Conservation (phyloP, 1,284 basidiomycete genomes). For the Phellopilus nigrolimitatus region DNA sequence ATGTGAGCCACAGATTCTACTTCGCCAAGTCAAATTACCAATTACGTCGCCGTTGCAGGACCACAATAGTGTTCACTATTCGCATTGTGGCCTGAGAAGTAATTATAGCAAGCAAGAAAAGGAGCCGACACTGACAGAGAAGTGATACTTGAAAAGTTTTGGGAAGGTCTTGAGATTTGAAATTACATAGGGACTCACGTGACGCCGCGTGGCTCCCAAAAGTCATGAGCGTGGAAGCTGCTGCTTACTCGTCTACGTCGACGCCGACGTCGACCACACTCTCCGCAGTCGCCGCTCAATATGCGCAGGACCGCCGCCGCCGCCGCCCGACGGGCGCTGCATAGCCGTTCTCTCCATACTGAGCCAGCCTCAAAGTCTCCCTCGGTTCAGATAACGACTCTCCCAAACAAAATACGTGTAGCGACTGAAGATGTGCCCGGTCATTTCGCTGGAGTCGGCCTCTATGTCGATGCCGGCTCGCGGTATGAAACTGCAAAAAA, state of each 20-base stretch:
- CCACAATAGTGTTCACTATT: too few relatives aligned
- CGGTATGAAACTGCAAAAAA: constrained; percentile 81
- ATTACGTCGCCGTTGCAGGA: too few relatives aligned
- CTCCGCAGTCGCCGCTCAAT: neutral
- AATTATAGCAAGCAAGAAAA: too few relatives aligned
- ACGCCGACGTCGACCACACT: neutral
- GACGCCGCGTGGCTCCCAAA: too few relatives aligned
- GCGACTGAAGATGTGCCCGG: constrained; percentile 90
- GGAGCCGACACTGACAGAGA: too few relatives aligned
- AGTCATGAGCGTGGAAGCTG: neutral
- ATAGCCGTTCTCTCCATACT: constrained; percentile 9
- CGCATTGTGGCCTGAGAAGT: too few relatives aligned
- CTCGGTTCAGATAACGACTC: constrained; percentile 66
- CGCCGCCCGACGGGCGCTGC: constrained; percentile 9
- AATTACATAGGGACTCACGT: too few relatives aligned
- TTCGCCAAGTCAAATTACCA: too few relatives aligned
- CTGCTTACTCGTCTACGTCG: too few relatives aligned
- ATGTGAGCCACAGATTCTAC: too few relatives aligned
- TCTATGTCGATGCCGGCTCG: constrained; percentile 92
- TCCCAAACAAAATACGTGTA: constrained; percentile 90
- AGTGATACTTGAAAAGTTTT: too few relatives aligned
- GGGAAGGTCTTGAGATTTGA: too few relatives aligned
- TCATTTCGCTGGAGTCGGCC: constrained; percentile 91
- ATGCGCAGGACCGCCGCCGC: constrained; percentile 15
- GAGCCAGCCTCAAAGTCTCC: constrained; percentile 23